Evolutionary conservation across 768 basidiomycete genomes (phyloP), one percentile per base, ranked within the genome.

Genomic region (Boletus subparvulus): DNA sequence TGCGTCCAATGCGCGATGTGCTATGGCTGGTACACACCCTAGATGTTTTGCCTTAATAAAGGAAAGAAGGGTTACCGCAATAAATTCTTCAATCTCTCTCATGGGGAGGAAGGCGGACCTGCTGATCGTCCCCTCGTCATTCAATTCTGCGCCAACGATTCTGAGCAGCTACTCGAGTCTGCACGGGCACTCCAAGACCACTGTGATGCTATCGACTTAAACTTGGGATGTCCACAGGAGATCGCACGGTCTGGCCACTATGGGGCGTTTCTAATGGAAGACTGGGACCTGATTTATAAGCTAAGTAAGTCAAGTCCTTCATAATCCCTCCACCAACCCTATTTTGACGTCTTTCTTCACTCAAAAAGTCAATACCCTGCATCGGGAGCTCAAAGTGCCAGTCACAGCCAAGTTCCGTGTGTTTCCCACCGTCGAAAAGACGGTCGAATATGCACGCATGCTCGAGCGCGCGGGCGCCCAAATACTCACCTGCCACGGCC

Each of bases 351-450:
- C 19, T 50, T 56, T 24, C 24, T 10, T 6, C 21, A 3, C 21
- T 2, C 12, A 47, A 24, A 10, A 65, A 97, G 96, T 98, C 69
- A 90, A 89, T 58, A 92, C 77, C 3, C 78, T 99, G 1, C 95
- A 98, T 68, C 71, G 75, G 36, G 89, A 94, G 62, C 83, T 99
- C 7, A 79, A 82, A 2, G 77, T 97, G n/a, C 97, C 97, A 3
- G 94, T 98, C 3, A 97, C 94, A 0, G 97, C 94, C 44, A 98
- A 99, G 69, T 97, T 98, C 72, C 85, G 97, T 9, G 86, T 96
- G 3, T 98, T 95, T 70, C 83, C 89, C 2, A 85, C 86, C 0
- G 70, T 92, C 28, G 88, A 91, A 64, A 89, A 88, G 74, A 98
- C 96, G 0, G 86, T 98, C 1, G 88, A 86, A 59, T 99, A 99